Percentiles rank a stretch among this genome's conserved stretches.
Conservation (phyloP, 2,329 filamentous ascomycete species). For the Aspergillus ochraceus region DNA sequence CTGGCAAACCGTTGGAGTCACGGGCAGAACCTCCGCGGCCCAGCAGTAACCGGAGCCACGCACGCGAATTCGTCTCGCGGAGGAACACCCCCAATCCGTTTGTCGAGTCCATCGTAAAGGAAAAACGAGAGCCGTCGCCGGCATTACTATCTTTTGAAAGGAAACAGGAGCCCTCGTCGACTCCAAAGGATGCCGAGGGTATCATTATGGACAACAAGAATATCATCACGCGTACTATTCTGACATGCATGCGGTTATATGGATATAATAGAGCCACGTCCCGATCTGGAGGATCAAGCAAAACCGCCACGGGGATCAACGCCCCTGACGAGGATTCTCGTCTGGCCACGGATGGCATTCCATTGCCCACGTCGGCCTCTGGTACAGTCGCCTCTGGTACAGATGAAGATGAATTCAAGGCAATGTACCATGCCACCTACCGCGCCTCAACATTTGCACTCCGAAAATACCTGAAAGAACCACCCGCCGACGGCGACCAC, state of each 20-base stretch:
- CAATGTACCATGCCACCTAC: slow-evolving; percentile 47
- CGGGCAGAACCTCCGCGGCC: slow-evolving; percentile 19
- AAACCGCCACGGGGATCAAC: slow-evolving; percentile 2
- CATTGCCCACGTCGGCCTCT: slow-evolving; percentile 11
- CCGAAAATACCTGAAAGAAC: slow-evolving; percentile 38
- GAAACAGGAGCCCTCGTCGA: slow-evolving; percentile 15
- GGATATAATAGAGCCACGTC: slow-evolving; percentile 38
- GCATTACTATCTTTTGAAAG: slow-evolving; percentile 17
- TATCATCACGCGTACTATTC: slow-evolving; percentile 42
- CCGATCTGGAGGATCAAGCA: slow-evolving; percentile 21
- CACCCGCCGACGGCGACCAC: slow-evolving; percentile 1
- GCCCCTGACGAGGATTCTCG: slow-evolving; percentile 16
- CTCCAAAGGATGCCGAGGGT: slow-evolving; percentile 27
- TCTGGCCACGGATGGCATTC: slow-evolving; percentile 1
- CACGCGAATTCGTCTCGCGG: slow-evolving; percentile 12
- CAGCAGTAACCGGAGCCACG: slow-evolving; percentile 23
- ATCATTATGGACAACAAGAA: slow-evolving; percentile 41
- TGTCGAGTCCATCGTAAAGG: slow-evolving; percentile 20
- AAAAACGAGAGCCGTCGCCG: slow-evolving; percentile 13
- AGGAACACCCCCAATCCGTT: slow-evolving; percentile 27
- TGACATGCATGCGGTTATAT: slow-evolving; percentile 47
- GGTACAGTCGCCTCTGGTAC: slow-evolving; percentile 18
- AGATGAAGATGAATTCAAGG: slow-evolving; percentile 44
- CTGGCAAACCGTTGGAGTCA: slow-evolving; percentile 17
- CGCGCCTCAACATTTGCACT: slow-evolving; percentile 44